Conservation (phyloP, 2,329 filamentous ascomycete genomes). For the Xylariaceae sp. region DNA sequence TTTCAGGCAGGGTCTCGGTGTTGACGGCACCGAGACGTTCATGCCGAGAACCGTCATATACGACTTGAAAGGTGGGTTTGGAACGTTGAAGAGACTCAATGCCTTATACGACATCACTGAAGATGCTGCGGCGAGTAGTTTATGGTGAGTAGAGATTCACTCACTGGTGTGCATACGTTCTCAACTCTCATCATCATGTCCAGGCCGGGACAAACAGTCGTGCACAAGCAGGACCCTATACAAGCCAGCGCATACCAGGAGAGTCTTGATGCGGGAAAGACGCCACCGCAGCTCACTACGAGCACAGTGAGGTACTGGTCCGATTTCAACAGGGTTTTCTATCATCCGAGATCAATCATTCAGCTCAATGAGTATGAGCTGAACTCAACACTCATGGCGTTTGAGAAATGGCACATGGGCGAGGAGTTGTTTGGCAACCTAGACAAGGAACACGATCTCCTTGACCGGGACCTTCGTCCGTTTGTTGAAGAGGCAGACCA, state of each 20-base stretch:
- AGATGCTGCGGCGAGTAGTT: conserved; percentile 30
- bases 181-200: conserved; percentile 2
- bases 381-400: conserved; percentile 72
- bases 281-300: conserved; percentile 58
- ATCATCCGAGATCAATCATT: conserved; percentile 80
- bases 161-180: conserved; percentile 2
- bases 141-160: conserved; percentile 35
- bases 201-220: conserved; percentile 61
- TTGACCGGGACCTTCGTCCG: conserved; percentile 83
- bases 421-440: conserved; percentile 68
- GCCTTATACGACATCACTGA: conserved; percentile 66
- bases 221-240: conserved; percentile 66
- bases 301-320: conserved; percentile 90
- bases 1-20: conserved; percentile 76
- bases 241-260: conserved; percentile 69
- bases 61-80: conserved; percentile 90
- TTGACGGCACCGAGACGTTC: conserved; percentile 83
- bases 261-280: conserved; percentile 66
- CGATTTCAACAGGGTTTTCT: conserved; percentile 89
- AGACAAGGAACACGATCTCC: conserved; percentile 75
- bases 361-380: conserved; percentile 86
- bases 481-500: conserved; percentile 93
- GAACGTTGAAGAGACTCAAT: conserved; percentile 80
- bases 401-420: conserved; percentile 69
- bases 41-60: conserved; percentile 90